A percentile compares a stretch with the other conserved stretches of the same genome.
phyloP scores from a whole-genome alignment of 495 filamentous ascomycete genomes.

The Penicillium taxi region DNA sequence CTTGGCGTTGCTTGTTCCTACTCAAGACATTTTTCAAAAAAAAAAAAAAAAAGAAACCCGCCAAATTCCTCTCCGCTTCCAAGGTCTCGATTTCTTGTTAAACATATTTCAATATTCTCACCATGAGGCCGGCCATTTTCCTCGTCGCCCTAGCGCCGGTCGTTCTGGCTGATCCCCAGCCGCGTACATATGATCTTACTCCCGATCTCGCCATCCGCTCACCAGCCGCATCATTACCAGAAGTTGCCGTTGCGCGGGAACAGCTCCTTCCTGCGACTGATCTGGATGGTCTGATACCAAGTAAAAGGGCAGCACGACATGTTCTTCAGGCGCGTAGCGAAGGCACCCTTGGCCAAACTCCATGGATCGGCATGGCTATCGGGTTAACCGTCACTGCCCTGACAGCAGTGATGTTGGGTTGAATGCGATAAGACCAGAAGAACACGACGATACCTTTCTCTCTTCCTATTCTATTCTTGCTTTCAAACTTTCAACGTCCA shows the following conservation, averaged over 20 bases:
- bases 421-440: too few species aligned
- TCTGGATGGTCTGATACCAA: background rate
- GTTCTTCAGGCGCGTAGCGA: slow-evolving; percentile 35
- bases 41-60: background rate
- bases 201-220: slow-evolving; percentile 20
- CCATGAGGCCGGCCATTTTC: slow-evolving; percentile 28
- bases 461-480: slow-evolving; percentile 8
- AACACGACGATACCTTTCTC: slow-evolving; percentile 7
- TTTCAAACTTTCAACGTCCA: too few species aligned
- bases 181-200: slow-evolving; percentile 13
- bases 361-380: slow-evolving; percentile 44
- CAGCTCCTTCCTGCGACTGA: slow-evolving; percentile 6
- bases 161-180: slow-evolving; percentile 24
- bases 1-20: slow-evolving; percentile 29
- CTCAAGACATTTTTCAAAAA: too few species aligned
- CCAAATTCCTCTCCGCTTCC: too few species aligned
- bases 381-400: slow-evolving; percentile 39
- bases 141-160: slow-evolving; percentile 29
- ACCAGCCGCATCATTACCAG: slow-evolving; percentile 24
- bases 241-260: slow-evolving; percentile 7
- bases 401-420: slow-evolving; percentile 41
- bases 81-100: background rate
- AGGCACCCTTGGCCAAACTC: slow-evolving; percentile 39
- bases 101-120: slow-evolving; percentile 1
- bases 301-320: slow-evolving; percentile 8